phyloP scores from a whole-genome alignment of 305 asterid genomes.

The Fraxinus albicans region DNA sequence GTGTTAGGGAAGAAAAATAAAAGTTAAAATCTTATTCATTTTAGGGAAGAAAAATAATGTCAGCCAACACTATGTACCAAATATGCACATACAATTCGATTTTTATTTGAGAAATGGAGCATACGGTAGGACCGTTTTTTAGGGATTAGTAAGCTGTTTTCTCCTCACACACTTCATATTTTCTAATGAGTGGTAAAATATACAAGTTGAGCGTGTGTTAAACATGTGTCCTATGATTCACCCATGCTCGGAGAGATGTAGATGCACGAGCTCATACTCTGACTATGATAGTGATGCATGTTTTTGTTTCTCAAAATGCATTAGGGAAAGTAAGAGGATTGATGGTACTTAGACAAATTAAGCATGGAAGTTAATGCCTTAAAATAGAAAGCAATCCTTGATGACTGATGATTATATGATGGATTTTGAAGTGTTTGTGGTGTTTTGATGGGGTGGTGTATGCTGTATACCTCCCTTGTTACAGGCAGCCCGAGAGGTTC shows the following conservation, averaged over 20 bases:
- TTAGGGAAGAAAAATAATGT: neutral
- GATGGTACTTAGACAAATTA: neutral
- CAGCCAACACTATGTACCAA: neutral
- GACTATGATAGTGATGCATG: neutral
- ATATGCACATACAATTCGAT: neutral
- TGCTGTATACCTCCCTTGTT: neutral
- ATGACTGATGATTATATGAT: neutral
- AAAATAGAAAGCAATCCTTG: neutral
- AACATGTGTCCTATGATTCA: neutral
- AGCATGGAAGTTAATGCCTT: neutral
- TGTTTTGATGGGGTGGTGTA: neutral
- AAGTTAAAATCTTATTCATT: neutral
- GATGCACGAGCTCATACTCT: neutral
- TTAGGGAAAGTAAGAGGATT: neutral
- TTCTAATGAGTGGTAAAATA: neutral
- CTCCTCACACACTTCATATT: neutral
- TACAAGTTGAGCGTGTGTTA: neutral
- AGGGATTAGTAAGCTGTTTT: neutral
- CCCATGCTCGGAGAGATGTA: neutral
- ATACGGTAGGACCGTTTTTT: neutral
- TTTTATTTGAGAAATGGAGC: neutral
- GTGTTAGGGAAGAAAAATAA: neutral
- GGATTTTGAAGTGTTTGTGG: neutral
- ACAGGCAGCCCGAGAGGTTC: constrained; percentile 32
- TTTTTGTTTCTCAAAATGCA: neutral